phyloP scores from a whole-genome alignment of 306 rosid species.

The Dalbergia oliveri region DNA sequence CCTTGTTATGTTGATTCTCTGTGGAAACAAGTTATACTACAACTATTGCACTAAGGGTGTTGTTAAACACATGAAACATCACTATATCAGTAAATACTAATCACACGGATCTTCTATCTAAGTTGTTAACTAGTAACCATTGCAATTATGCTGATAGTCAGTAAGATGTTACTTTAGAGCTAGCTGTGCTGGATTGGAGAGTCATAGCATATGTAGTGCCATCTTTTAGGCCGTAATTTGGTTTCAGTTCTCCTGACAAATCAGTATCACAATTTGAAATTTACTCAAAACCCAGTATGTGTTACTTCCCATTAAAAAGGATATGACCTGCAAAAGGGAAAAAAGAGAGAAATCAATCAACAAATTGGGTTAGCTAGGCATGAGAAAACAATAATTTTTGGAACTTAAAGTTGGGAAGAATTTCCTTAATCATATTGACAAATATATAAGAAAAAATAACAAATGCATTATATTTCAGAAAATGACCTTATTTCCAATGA shows the following conservation, averaged over 20 bases:
- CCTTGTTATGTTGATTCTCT: not conserved
- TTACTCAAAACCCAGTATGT: constrained; percentile 22
- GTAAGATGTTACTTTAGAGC: constrained; percentile 17
- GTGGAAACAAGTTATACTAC: not conserved
- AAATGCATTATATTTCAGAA: not conserved
- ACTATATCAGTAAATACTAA: not conserved
- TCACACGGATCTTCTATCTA: not conserved
- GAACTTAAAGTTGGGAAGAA: not conserved
- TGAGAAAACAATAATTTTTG: not conserved
- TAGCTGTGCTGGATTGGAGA: not conserved
- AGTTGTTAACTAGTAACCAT: not conserved
- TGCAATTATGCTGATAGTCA: not conserved
- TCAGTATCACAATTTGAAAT: constrained; percentile 3
- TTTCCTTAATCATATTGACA: not conserved
- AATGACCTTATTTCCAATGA: not conserved
- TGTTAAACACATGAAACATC: not conserved
- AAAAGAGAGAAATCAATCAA: constrained; percentile 36
- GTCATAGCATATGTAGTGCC: not conserved
- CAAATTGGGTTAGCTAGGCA: not conserved
- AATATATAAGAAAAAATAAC: not conserved
- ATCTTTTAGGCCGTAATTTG: not conserved
- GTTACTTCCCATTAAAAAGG: constrained; percentile 56
- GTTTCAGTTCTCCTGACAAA: not conserved
- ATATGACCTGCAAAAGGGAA: constrained; percentile 85
- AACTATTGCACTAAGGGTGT: not conserved